Evolutionary conservation across 179 eudicot species (phyloP), one percentile per base, ranked within the genome.

Genomic region (Corrigiola litoralis): DNA sequence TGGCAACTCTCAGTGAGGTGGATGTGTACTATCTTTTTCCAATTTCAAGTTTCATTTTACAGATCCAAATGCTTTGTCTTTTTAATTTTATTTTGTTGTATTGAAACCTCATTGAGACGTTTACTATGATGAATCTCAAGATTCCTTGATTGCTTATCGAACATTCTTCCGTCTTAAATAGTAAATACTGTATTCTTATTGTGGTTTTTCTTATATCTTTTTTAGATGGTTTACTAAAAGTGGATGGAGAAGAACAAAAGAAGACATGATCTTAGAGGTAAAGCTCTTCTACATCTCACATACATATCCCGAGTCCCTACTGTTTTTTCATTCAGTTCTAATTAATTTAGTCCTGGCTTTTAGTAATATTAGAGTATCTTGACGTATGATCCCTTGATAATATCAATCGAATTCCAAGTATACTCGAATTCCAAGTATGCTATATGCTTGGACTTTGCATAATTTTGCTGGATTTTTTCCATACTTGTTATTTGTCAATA

Each of bases 221-320:
- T 25, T 49, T 78, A 94, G 99, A 71, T 94, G 89, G 83, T 90
- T 94, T 78, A 94, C 99, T 29, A 86, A 81, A 83, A 57, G 56
- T 74, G 99, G 99, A 60, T 90, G 97, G 99, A 79, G 52, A 79
- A 86, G 97, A 78, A 90, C 97, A 64, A 94, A 90, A 81, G 96
- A 86, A 52, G 99, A 94, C 58, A 41, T 90, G 36, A 81, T 90
- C 67, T 57, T 85, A 47, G 97, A 94, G 99, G 99, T 90, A 67
- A 65, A 50, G 40, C 56, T 38, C 25, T 41, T 52, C 40, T 28
- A 29, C 6, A 49, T 23, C 25, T 38, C 37, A 8, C 50, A 49
- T 45, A 50, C 31, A 45, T 14, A 10, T 28, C 24, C 36, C 14
- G 6, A 14, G 25, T 55, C 20, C 14, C 49, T 32, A 45, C 28